Evolutionary conservation across 306 rosid genomes (phyloP).

Genomic region (Adenanthera pavonina): DNA sequence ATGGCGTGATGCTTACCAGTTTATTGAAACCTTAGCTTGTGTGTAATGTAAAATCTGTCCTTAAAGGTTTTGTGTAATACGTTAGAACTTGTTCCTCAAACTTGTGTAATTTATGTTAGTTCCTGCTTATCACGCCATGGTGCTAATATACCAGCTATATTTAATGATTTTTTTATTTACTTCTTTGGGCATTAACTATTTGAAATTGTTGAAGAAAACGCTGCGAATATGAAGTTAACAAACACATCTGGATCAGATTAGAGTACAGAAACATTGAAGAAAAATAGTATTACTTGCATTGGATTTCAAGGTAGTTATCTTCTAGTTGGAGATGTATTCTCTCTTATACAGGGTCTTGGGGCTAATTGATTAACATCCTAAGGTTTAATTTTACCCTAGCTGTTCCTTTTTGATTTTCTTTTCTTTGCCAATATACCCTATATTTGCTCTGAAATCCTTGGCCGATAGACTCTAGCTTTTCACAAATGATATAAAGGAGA

Average conservation of each 20-base stretch:
- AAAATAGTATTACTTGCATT: neutral
- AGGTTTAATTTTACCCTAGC: neutral
- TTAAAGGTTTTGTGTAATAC: neutral
- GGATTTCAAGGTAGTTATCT: neutral
- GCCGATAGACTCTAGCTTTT: neutral
- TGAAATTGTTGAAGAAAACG: neutral
- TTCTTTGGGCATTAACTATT: neutral
- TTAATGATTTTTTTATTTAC: neutral
- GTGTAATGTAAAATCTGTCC: slow-evolving; percentile 3
- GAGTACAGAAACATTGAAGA: neutral
- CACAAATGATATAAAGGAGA: neutral
- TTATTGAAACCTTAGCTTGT: slow-evolving; percentile 38
- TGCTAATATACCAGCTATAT: neutral
- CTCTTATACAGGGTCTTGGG: neutral
- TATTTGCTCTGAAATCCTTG: neutral
- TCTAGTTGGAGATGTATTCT: neutral
- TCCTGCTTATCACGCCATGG: neutral
- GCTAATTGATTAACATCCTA: neutral
- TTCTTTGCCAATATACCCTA: neutral
- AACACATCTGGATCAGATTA: neutral
- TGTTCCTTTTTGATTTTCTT: neutral
- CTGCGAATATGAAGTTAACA: neutral
- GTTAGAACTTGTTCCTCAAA: neutral
- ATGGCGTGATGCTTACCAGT: slow-evolving; percentile 34
- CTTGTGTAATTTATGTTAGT: neutral